Percentiles rank a stretch among this genome's conserved stretches.
phyloP scores from a whole-genome alignment of 805 yeast genomes.

The Jamesozyma rosinii region DNA sequence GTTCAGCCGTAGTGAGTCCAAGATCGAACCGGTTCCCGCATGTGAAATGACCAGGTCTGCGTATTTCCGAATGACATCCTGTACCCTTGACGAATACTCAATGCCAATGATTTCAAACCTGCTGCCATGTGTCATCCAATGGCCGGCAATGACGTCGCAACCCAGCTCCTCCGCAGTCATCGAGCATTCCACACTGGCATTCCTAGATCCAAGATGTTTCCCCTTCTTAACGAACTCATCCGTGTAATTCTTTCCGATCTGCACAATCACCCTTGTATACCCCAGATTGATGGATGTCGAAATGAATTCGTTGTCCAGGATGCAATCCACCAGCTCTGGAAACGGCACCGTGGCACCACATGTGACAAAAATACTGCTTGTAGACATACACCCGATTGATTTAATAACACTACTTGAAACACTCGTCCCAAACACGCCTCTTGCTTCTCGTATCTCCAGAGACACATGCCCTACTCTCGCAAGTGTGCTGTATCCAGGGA shows the following conservation, averaged over 20 bases:
- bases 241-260: slow-evolving; percentile 44
- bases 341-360: slow-evolving; percentile 93
- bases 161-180: slow-evolving; percentile 1
- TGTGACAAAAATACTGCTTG: slow-evolving; percentile 42
- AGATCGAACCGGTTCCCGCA: slow-evolving; percentile 85
- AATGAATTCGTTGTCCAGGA: slow-evolving; percentile 33
- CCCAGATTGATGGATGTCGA: slow-evolving; percentile 30
- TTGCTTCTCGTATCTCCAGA: no score
- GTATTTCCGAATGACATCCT: slow-evolving; percentile 6
- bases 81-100: slow-evolving; percentile 9
- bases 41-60: slow-evolving; percentile 71
- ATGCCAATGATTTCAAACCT: slow-evolving; percentile 8
- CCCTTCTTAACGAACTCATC: slow-evolving; percentile 12
- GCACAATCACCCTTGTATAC: slow-evolving; percentile 40
- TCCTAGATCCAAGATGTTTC: no score
- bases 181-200: background rate
- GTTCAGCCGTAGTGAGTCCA: slow-evolving; percentile 55
- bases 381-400: background rate
- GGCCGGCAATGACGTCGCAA: background rate
- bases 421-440: no score
- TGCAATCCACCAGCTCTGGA: slow-evolving; percentile 41
- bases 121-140: background rate
- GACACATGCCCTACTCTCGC: no score
- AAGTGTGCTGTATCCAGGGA: no score
- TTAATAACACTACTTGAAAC: no score